Evolutionary conservation across 1,139 yeast genomes (phyloP).

Genomic region (Blastobotrys malaysiensis): DNA sequence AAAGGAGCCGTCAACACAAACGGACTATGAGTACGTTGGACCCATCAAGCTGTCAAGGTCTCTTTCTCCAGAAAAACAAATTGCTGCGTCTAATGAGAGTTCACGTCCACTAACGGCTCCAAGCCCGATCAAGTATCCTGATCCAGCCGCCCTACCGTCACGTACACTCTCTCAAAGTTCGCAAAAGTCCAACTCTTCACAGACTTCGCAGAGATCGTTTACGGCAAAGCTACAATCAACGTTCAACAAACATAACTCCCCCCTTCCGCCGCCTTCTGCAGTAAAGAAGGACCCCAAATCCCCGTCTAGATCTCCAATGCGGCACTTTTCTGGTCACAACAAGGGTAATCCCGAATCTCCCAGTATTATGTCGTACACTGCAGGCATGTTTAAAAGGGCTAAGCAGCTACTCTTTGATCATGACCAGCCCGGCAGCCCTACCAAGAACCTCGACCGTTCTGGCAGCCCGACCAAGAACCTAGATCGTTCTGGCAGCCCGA

Average conservation of each 20-base stretch:
- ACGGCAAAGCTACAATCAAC: not conserved
- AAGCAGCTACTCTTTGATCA: slow-evolving; percentile 23
- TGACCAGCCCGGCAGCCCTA: not conserved
- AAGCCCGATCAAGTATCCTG: not conserved
- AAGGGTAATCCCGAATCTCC: not conserved
- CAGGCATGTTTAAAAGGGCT: slow-evolving; percentile 23
- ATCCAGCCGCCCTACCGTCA: not conserved
- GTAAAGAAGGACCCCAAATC: slow-evolving; percentile 1
- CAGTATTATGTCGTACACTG: slow-evolving; percentile 8
- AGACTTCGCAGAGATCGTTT: not conserved
- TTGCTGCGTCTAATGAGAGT: not conserved
- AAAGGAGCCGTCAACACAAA: not conserved
- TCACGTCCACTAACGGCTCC: not conserved
- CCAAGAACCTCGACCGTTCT: not conserved
- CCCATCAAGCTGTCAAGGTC: not conserved
- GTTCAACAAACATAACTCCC: not conserved
- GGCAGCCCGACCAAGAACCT: not conserved
- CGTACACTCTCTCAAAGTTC: not conserved
- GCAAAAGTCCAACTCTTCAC: not conserved
- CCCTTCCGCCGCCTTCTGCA: not conserved
- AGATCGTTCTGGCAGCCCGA: not conserved
- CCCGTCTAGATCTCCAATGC: not conserved
- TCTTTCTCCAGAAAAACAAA: not conserved
- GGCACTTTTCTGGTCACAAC: not conserved
- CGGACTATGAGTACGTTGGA: not conserved